phyloP scores from a whole-genome alignment of 2,329 filamentous ascomycete species.

The Penicillium sp. region DNA sequence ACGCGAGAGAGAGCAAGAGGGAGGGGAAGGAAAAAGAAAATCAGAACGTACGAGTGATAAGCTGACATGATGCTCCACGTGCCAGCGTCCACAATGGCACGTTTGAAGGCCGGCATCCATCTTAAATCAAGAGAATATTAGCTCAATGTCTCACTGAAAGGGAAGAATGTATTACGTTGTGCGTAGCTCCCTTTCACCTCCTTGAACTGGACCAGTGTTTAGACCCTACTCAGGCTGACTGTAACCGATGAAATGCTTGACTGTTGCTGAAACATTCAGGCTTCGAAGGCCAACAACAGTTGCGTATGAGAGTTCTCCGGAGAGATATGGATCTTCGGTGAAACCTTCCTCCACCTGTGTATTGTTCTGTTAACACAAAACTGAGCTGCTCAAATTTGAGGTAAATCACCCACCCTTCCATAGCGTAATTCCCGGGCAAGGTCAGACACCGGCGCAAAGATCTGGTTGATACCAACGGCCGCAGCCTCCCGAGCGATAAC shows the following conservation, averaged over 20 bases:
- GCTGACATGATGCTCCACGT: conserved; percentile 71
- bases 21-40: too few species aligned
- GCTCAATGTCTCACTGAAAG: not conserved
- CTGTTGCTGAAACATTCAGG: conserved; percentile 65
- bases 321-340: conserved; percentile 66
- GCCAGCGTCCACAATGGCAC: conserved; percentile 67
- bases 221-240: conserved; percentile 69
- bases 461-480: conserved; percentile 68
- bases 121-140: conserved; percentile 15
- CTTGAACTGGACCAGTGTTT: conserved; percentile 63
- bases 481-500: conserved; percentile 65
- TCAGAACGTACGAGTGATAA: conserved; percentile 58
- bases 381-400: not conserved
- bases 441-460: conserved; percentile 70
- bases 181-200: conserved; percentile 55
- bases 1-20: not conserved
- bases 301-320: conserved; percentile 66
- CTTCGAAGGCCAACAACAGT: conserved; percentile 63
- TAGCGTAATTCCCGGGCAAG: conserved; percentile 69
- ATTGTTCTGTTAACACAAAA: not conserved
- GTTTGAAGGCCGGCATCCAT: conserved; percentile 61
- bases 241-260: conserved; percentile 74
- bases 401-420: conserved; percentile 52
- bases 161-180: conserved; percentile 52
- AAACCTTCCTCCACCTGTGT: conserved; percentile 65